Evolutionary conservation across 345 rosid species (phyloP), one percentile per base, ranked within the genome.

Genomic region (Corchorus capsularis): DNA sequence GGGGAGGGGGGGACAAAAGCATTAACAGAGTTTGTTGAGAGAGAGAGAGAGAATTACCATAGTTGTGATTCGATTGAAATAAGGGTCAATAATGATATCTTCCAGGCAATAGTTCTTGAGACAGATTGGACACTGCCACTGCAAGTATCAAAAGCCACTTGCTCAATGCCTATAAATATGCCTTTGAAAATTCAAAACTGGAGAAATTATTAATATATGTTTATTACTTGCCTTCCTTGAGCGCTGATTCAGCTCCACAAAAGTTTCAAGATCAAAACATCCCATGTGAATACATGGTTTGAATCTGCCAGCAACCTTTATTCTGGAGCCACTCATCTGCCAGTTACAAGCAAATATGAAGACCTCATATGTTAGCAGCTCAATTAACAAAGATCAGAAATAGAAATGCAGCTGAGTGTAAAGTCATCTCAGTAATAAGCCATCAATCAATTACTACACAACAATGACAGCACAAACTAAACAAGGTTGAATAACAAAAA

Each of bases 91-190:
- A 37, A 94, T 91, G 64, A 94, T 73, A 80, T 89, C 79, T 79
- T 93, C 97, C 86, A 91, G 80, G 16, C 97, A 90, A 80, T 93
- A 91, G 88, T 94, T 94, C 86, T 82, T 93, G 77, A 93, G 85
- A 83, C 98, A 93, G 75, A 87, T 79, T 49, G 98, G 98, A 79
- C 97, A 94, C 80, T 94, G 98, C 98, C 98, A 94, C 98, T 94
- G 94, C 83, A 83, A 50, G 72, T 69, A 72, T 57, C 53, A 64
- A 61, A 73, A 83, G 79, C 52, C 45, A 64, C 77, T 75, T 66
- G 77, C 60, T 67, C 70, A 65, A 27, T 66, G 77, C 60, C 64
- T 67, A 65, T 27, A 20, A 8, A 12, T 8, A 27, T 60, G 64
- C 64, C 17, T 32, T 27, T 12, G 39, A 60, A 27, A 60, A 27